Evolutionary conservation across 257 asterid species (phyloP).

Genomic region (Datura wrightii): DNA sequence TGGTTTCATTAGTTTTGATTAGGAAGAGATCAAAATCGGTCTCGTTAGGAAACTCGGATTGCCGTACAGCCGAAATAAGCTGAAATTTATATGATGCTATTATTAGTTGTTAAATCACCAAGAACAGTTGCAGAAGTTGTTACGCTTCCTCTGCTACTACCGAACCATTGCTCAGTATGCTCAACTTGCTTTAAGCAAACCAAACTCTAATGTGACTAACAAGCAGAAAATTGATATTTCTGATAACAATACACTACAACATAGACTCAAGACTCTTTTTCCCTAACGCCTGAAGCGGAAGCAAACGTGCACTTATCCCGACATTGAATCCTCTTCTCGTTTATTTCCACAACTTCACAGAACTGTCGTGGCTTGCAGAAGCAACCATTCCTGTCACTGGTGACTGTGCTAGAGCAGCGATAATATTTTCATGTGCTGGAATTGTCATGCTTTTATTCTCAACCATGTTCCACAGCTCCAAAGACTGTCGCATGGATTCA

Average conservation of each 20-base stretch:
- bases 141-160: constrained; percentile 5
- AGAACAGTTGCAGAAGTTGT: constrained; percentile 16
- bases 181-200: constrained; percentile 31
- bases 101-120: constrained; percentile 26
- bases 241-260: background rate
- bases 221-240: constrained; percentile 12
- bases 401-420: constrained; percentile 87
- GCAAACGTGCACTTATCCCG: background rate
- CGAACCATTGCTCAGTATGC: constrained; percentile 16
- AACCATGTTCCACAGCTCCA: constrained; percentile 95
- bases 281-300: background rate
- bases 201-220: constrained; percentile 27
- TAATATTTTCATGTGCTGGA: constrained; percentile 77
- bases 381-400: constrained; percentile 90
- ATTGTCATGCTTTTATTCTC: constrained; percentile 92
- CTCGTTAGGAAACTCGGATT: too few species aligned
- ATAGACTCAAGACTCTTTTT: background rate
- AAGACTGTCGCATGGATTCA: constrained; percentile 54
- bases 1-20: background rate
- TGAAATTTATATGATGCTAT: background rate
- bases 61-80: background rate
- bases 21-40: background rate
- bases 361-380: constrained; percentile 96
- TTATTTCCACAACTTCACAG: constrained; percentile 93
- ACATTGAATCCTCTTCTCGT: background rate